Percentiles rank a stretch among this genome's conserved stretches.
Conservation (phyloP, 2,329 filamentous ascomycete species). For the Aspergillus amoenus region DNA sequence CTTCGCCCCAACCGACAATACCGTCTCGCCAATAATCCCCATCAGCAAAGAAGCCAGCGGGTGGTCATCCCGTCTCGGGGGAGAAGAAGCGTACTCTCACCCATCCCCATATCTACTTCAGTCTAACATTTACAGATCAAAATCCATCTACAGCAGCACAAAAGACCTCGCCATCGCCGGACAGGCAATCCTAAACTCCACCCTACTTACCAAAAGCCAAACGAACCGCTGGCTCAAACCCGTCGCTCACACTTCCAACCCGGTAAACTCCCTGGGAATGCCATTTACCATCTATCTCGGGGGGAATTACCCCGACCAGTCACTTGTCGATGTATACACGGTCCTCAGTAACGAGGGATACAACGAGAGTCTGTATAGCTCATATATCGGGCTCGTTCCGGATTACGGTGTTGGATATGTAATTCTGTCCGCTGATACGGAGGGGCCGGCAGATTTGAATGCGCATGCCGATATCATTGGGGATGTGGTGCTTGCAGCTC, state of each 20-base stretch:
- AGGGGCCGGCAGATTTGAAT: conserved; percentile 18
- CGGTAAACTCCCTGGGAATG: conserved; percentile 34
- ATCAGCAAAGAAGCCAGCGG: background rate
- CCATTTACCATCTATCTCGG: conserved; percentile 40
- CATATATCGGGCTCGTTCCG: conserved; percentile 34
- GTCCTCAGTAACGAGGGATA: conserved; percentile 23
- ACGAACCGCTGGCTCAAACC: conserved; percentile 46
- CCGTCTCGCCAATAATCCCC: background rate
- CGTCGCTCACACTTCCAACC: conserved; percentile 35
- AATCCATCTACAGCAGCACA: conserved; percentile 34
- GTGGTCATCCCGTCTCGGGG: background rate
- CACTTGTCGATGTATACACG: conserved; percentile 38
- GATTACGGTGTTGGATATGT: conserved; percentile 37
- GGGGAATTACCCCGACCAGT: conserved; percentile 15
- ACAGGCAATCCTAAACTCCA: conserved; percentile 39
- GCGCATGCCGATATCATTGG: conserved; percentile 30
- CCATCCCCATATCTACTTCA: background rate
- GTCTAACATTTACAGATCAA: conserved; percentile 17
- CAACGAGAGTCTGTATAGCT: conserved; percentile 32
- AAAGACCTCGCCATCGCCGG: conserved; percentile 41
- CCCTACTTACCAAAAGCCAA: conserved; percentile 31
- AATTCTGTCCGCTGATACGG: conserved; percentile 29
- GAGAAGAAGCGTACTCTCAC: background rate
- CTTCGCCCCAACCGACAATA: background rate
- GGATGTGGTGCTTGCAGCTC: conserved; percentile 21